These are phyloP conservation scores for Colletotrichum lindemuthianum DNA, from an alignment of 2,329 filamentous ascomycete genomes.

Conservation along the genomic window DNA sequence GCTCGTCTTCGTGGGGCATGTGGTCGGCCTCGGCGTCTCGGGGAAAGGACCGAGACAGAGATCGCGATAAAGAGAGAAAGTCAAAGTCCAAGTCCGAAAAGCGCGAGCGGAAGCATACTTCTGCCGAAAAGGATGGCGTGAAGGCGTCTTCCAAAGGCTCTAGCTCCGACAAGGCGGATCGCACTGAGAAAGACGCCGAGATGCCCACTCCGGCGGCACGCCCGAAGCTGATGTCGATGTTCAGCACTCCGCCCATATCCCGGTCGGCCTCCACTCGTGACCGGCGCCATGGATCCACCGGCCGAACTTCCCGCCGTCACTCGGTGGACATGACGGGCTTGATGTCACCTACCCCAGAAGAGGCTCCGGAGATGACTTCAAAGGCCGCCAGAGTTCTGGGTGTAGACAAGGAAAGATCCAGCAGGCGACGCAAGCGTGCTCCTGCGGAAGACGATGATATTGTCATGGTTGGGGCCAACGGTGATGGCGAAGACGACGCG, in stretches of 20 bases:
- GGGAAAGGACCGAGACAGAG: conserved; percentile 63
- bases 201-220: conserved; percentile 63
- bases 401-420: conserved; percentile 52
- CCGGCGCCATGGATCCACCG: conserved; percentile 64
- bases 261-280: conserved; percentile 76
- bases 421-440: conserved; percentile 46
- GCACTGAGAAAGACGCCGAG: conserved; percentile 54
- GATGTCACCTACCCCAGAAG: conserved; percentile 78
- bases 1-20: conserved; percentile 76
- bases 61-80: conserved; percentile 41
- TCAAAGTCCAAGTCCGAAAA: conserved; percentile 76
- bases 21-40: conserved; percentile 68
- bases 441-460: conserved; percentile 60
- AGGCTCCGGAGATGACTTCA: conserved; percentile 70
- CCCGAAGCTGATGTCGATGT: conserved; percentile 70
- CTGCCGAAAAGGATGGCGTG: conserved; percentile 67
- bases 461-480: conserved; percentile 51
- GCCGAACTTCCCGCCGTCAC: conserved; percentile 72
- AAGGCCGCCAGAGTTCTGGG: conserved; percentile 85
- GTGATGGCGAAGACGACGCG: conserved; percentile 30
- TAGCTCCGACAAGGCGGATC: conserved; percentile 75
- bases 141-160: conserved; percentile 74
- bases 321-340: conserved; percentile 75
- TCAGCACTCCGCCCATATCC: conserved; percentile 74
- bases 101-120: conserved; percentile 57